Conservation (phyloP, 345 rosid genomes). For the Citrus reticulata region DNA sequence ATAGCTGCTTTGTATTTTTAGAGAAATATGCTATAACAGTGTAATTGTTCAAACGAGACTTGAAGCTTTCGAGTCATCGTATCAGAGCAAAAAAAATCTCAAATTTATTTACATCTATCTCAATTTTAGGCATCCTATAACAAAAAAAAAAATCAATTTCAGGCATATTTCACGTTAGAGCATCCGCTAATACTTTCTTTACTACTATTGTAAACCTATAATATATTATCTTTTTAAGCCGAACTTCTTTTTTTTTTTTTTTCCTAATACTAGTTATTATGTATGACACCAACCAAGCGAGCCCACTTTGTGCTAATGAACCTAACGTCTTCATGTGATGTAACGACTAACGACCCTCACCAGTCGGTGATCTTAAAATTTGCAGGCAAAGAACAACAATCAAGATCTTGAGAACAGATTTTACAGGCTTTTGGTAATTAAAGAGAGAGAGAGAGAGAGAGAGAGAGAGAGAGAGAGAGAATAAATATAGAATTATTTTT, state of each 20-base stretch:
- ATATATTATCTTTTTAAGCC: too few species aligned
- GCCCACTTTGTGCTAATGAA: not conserved
- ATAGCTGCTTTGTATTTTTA: rapidly evolving
- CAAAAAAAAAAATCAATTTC: too few species aligned
- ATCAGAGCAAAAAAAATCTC: too few species aligned
- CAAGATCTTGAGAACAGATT: not conserved
- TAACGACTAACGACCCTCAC: not conserved
- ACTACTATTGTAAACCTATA: too few species aligned
- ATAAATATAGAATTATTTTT: not conserved
- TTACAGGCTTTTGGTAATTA: not conserved
- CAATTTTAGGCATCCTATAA: not conserved
- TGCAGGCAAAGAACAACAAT: not conserved
- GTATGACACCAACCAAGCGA: not conserved
- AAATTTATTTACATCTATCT: not conserved
- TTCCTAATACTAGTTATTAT: too few species aligned
- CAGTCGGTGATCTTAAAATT: not conserved
- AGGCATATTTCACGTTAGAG: not conserved
- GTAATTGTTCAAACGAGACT: rapidly evolving
- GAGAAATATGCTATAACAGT: too few species aligned
- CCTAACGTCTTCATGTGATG: not conserved
- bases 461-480: not conserved
- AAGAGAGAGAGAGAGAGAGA: not conserved
- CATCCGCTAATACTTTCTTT: not conserved
- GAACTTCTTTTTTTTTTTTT: too few species aligned
- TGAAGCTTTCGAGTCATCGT: too few species aligned